These are phyloP conservation scores for Zymoseptoria brevis DNA, from an alignment of 2,329 filamentous ascomycete species.

Conservation along the genomic window DNA sequence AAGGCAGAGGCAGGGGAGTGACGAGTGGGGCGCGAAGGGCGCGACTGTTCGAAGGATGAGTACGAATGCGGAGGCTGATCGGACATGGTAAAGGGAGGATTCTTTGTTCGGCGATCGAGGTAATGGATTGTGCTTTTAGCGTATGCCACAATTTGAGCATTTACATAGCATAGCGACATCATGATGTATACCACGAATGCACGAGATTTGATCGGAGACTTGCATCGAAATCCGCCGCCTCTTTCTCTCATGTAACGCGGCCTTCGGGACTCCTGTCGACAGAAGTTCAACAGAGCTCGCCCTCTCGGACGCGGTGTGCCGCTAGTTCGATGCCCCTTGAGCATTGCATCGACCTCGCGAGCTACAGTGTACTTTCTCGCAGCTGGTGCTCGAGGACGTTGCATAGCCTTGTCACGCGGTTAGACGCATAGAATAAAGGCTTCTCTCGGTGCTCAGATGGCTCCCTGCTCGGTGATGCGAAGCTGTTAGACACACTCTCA, in stretches of 20 bases:
- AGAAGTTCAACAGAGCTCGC: not conserved
- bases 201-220: not conserved
- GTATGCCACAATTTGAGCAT: not conserved
- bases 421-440: not conserved
- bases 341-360: not conserved
- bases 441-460: not conserved
- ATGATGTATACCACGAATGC: not conserved
- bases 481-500: no score
- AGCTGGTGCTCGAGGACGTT: not conserved
- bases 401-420: not conserved
- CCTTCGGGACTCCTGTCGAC: not conserved
- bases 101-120: not conserved
- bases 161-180: not conserved
- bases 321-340: not conserved
- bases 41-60: not conserved
- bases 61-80: not conserved
- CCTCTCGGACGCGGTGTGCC: not conserved
- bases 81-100: not conserved
- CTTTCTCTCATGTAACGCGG: not conserved
- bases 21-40: not conserved
- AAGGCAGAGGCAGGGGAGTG: not conserved
- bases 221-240: not conserved
- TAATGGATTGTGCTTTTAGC: not conserved
- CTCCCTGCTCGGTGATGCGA: not conserved
- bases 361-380: not conserved